These are phyloP conservation scores for Davidsoniella eucalypti DNA, from an alignment of 2,329 filamentous ascomycete species.

Conservation along the genomic window DNA sequence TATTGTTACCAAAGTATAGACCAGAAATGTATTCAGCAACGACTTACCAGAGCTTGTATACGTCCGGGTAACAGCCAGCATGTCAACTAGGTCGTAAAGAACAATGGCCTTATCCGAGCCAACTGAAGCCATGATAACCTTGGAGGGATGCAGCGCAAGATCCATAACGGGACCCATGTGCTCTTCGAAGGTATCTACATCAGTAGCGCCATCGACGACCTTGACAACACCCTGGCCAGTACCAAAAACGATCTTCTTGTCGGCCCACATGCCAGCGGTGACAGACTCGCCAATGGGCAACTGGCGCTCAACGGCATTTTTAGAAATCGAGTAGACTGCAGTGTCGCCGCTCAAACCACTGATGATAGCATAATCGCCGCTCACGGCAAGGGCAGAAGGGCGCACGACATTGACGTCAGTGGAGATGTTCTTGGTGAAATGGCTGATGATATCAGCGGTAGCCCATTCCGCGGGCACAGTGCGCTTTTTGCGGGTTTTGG, in stretches of 20 bases:
- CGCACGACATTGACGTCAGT: slow-evolving; percentile 31
- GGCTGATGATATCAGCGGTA: slow-evolving; percentile 50
- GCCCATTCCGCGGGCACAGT: slow-evolving; percentile 74
- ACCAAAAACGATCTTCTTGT: slow-evolving; percentile 51
- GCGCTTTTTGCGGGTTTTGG: slow-evolving; percentile 78
- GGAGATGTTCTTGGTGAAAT: slow-evolving; percentile 29
- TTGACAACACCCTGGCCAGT: slow-evolving; percentile 66
- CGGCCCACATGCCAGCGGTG: slow-evolving; percentile 48
- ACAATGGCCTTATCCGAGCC: slow-evolving; percentile 85
- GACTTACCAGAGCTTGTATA: slow-evolving; percentile 64
- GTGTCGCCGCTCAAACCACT: slow-evolving; percentile 60
- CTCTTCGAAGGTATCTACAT: slow-evolving; percentile 54
- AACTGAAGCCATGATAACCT: slow-evolving; percentile 69
- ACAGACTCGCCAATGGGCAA: slow-evolving; percentile 52
- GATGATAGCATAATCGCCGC: slow-evolving; percentile 51
- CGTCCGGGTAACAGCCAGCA: slow-evolving; percentile 57
- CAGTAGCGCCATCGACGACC: slow-evolving; percentile 55
- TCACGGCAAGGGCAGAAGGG: slow-evolving; percentile 32
- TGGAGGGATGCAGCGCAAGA: slow-evolving; percentile 67
- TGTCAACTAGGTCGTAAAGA: slow-evolving; percentile 61
- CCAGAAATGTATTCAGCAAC: slow-evolving; percentile 9
- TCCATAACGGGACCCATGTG: slow-evolving; percentile 71
- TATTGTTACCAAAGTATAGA: neutral
- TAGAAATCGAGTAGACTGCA: slow-evolving; percentile 57
- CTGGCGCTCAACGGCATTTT: slow-evolving; percentile 50